Percentiles rank a stretch among this genome's conserved stretches.
These are phyloP conservation scores for Scenedesmus sp. DNA, from an alignment of 163 green algal genomes.

Conservation along the genomic window DNA sequence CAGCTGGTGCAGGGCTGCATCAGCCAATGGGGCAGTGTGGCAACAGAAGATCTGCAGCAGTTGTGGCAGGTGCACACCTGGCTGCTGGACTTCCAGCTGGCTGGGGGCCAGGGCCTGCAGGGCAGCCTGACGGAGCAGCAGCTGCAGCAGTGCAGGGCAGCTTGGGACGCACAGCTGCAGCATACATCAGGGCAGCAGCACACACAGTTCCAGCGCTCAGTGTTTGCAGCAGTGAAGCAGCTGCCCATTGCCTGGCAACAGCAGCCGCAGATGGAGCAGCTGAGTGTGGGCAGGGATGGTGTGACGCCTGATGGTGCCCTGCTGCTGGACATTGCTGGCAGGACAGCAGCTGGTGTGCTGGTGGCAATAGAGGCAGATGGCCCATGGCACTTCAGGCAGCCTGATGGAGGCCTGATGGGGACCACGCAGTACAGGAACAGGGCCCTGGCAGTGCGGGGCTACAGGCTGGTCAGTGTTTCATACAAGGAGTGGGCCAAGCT, in stretches of 20 bases:
- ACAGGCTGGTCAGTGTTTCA: neutral
- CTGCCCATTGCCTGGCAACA: neutral
- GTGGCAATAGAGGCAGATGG: constrained; percentile 10
- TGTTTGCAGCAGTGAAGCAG: constrained; percentile 9
- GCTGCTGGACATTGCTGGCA: neutral
- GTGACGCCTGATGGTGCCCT: neutral
- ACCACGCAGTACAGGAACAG: neutral
- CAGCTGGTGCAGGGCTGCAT: neutral
- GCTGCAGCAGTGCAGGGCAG: neutral
- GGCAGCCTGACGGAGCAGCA: neutral
- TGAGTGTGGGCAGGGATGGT: neutral
- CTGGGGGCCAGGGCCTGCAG: neutral
- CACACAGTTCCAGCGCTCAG: neutral
- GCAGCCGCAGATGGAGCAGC: neutral
- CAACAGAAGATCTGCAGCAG: neutral
- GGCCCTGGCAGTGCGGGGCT: constrained; percentile 29
- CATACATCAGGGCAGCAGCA: neutral
- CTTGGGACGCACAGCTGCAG: neutral
- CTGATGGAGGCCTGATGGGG: neutral
- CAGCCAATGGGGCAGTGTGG: neutral
- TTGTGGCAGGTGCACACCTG: constrained; percentile 1
- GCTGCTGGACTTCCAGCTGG: neutral
- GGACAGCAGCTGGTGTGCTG: neutral
- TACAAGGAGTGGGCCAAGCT: neutral
- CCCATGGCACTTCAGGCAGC: constrained; percentile 13